Conservation (phyloP, 2,329 filamentous ascomycete genomes). For the Pyricularia sp. region DNA sequence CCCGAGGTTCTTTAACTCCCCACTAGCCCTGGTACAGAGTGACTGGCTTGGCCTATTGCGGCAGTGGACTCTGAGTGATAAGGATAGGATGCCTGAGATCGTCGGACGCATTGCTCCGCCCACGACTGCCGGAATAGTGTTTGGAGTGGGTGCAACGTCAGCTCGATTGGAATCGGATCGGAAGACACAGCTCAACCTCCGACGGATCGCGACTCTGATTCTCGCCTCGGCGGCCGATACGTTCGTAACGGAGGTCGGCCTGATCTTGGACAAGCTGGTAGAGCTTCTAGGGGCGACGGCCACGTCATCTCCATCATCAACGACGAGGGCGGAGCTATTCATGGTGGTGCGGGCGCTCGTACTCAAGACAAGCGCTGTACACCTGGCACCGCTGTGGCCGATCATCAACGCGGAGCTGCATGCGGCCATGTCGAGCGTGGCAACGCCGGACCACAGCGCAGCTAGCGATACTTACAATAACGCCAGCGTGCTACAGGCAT, state of each 20-base stretch:
- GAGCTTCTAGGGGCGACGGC: constrained; percentile 75
- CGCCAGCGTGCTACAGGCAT: constrained; percentile 70
- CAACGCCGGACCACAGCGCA: constrained; percentile 49
- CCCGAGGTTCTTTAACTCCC: constrained; percentile 65
- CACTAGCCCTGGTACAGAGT: constrained; percentile 48
- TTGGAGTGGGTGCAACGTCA: constrained; percentile 91
- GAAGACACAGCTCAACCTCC: constrained; percentile 79
- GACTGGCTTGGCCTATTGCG: constrained; percentile 75
- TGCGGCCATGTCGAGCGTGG: constrained; percentile 61
- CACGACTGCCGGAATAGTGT: constrained; percentile 89
- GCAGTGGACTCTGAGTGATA: constrained; percentile 77
- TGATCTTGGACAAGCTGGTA: constrained; percentile 69
- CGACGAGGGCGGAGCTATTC: constrained; percentile 78
- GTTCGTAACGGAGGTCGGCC: constrained; percentile 62
- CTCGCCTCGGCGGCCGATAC: constrained; percentile 66
- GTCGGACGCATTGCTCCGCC: constrained; percentile 68
- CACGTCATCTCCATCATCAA: constrained; percentile 83
- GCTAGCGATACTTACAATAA: constrained; percentile 64
- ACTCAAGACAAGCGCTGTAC: constrained; percentile 64
- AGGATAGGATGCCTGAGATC: constrained; percentile 75
- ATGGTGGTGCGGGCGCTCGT: constrained; percentile 74
- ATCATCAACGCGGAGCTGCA: constrained; percentile 79
- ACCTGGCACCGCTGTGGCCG: constrained; percentile 80
- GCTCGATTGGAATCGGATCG: constrained; percentile 90
- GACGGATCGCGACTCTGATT: constrained; percentile 67